Conservation (phyloP, 352 stramenopile species). For the Phytophthora uliginosa region DNA sequence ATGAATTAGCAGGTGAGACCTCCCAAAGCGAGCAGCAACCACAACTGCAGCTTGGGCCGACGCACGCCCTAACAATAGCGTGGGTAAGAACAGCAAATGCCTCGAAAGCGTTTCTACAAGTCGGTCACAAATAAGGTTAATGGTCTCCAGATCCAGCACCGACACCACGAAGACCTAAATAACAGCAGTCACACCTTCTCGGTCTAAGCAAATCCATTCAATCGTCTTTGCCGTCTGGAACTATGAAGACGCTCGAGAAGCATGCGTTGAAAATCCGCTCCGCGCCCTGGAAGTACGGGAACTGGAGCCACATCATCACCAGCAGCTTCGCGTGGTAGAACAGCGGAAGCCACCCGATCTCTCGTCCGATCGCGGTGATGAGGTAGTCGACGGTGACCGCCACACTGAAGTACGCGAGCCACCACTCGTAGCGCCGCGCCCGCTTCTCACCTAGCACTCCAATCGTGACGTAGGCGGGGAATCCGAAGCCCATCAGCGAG, state of each 20-base stretch:
- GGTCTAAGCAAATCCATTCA: conserved; percentile 35
- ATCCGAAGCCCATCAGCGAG: conserved; percentile 80
- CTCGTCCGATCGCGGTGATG: conserved; percentile 58
- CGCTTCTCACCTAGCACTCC: conserved; percentile 80
- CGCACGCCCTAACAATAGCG: conserved; percentile 23
- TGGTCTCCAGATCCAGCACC: neutral
- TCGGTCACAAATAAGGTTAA: neutral
- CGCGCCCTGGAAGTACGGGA: conserved; percentile 91
- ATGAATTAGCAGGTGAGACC: neutral
- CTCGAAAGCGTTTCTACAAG: conserved; percentile 4
- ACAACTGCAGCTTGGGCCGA: conserved; percentile 1
- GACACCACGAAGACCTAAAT: neutral
- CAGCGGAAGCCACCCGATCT: conserved; percentile 84
- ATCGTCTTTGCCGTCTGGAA: conserved; percentile 50
- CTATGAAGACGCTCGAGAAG: conserved; percentile 84
- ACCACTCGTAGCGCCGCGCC: conserved; percentile 89
- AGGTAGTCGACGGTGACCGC: conserved; percentile 79
- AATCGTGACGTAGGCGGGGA: conserved; percentile 87
- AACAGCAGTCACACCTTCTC: neutral
- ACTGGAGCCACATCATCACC: conserved; percentile 91
- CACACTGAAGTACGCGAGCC: conserved; percentile 87
- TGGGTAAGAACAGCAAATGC: conserved; percentile 6
- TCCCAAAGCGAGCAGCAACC: neutral
- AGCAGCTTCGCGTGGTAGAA: conserved; percentile 91
- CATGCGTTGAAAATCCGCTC: conserved; percentile 83